Base-by-base conservation (phyloP, 768 basidiomycete genomes). In the Boletus rufocinnamomeus region DNA sequence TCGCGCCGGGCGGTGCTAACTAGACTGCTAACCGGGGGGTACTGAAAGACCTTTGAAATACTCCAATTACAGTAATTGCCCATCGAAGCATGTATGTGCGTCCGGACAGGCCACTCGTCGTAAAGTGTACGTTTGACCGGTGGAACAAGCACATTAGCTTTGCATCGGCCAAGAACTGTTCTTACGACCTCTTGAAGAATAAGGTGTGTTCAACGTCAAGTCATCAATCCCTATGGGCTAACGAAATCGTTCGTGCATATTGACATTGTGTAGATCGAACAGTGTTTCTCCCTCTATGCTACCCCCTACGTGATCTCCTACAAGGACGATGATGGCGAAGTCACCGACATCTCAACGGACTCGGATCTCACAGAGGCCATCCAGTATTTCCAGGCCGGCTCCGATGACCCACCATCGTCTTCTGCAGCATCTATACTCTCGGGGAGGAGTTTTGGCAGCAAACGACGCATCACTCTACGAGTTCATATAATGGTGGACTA, bases 281-380 rank as follows among this genome's bases (percentile, higher is more conserved):
- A 92, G 68, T 88, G 87, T 60, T 97, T 93, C 70, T 82, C 87
- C 1, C 82, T 96, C 25, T 84, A 80, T 44, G 83, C 84, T 5
- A 82, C 84, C 0, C 75, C 85, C 7, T 96, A 89, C 66, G 78
- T 78, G 6, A 86, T 98, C 56, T 79, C 86, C 6, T 97, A 93
- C 75, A 89, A 86, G 64, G 93, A 95, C 67, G 93, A 97, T 68
- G 93, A 95, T 58, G 89, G 88, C 57, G 93, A 94, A 69, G 80
- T 83, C 56, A 84, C 81, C 25, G 80, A 79, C 60, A 90, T 95
- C 62, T 74, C 77, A 0, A 83, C 80, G 21, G 92, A 96, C 56
- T 70, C 74, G 6, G 91, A 95, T 66, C 80, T 97, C 23, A 83
- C 86, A 1, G 95, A 96, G 63, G 94, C 95, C 1, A 89, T 98